Percentiles rank a stretch among this genome's conserved stretches.
Conservation (phyloP, 306 rosid species). For the Gynostemma pentaphyllum region DNA sequence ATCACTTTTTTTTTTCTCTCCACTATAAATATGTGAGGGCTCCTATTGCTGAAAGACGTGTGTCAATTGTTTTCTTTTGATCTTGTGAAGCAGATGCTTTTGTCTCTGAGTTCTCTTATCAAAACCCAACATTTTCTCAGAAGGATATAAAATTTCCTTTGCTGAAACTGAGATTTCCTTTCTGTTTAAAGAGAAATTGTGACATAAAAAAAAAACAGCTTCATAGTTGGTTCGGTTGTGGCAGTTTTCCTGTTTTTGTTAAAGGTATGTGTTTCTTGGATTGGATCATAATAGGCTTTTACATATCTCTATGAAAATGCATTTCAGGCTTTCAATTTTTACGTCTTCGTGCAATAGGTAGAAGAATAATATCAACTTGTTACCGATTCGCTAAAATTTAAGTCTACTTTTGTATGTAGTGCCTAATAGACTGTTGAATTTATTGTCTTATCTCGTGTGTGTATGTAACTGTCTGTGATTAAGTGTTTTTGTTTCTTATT, state of each 20-base stretch:
- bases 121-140: background rate
- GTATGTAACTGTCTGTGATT: too few species aligned
- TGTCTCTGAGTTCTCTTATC: constrained; percentile 1
- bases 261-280: background rate
- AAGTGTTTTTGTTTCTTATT: too few species aligned
- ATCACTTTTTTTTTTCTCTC: constrained; percentile 1
- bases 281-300: too few species aligned
- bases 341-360: too few species aligned
- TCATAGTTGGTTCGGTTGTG: background rate
- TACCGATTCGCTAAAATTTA: too few species aligned
- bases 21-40: constrained; percentile 19
- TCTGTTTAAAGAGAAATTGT: background rate
- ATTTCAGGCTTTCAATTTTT: too few species aligned
- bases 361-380: too few species aligned
- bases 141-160: background rate
- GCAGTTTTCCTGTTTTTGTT: constrained; percentile 3
- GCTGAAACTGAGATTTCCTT: background rate
- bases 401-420: too few species aligned
- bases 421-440: background rate
- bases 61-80: constrained; percentile 2
- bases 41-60: constrained; percentile 12
- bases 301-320: too few species aligned
- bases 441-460: background rate
- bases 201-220: background rate
- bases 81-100: background rate